Base-by-base conservation (phyloP, 106 monocot species). In the Dioscorea dumetorum region DNA sequence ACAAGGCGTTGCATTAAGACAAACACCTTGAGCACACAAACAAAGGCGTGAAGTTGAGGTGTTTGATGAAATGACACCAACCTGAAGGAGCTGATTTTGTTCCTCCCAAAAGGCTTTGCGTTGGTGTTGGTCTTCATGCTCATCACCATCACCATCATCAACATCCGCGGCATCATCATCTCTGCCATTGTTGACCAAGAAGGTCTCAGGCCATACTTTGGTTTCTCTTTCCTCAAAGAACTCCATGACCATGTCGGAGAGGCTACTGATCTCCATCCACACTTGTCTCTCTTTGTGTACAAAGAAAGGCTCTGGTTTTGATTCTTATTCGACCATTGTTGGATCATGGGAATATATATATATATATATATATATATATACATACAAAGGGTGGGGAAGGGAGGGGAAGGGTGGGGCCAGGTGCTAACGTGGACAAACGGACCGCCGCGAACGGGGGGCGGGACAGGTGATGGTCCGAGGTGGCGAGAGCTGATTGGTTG, bases 101-200 rank as follows among this genome's bases (percentile, higher is more conserved):
- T 68, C 35, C 24, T 88, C 75, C 88, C 91, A 94, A 66, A 91
- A 91, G 13, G 83, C 73, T 64, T 51, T 88, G 21, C 17, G 23
- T 24, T 16, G 41, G 2, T 41, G 41, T 41, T 41, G 9, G 6
- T 41, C 41, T 41, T 10, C 41, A 41, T 41, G 41, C 5, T 41
- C 41, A 41, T 41, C 41, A 6, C 33, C 64, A 22, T 66, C 68
- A 28, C 28, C 28, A 5, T 63, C 63, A 23, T 59, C 49, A 14
- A 50, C 65, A 20, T 33, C 67, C 5, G 16, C 67, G 23, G n/a
- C 69, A 9, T 67, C 81, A 16, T 75, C 83, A 22, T 58, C 76
- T 13, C n/a, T 48, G 14, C 18, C 22, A 61, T 11, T 23, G 61
- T 70, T 66, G 53, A 49, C 66, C 1, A 34, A 57, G 57, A 51